Base-by-base conservation (phyloP, 768 basidiomycete genomes). In the Mycena vitilis region DNA sequence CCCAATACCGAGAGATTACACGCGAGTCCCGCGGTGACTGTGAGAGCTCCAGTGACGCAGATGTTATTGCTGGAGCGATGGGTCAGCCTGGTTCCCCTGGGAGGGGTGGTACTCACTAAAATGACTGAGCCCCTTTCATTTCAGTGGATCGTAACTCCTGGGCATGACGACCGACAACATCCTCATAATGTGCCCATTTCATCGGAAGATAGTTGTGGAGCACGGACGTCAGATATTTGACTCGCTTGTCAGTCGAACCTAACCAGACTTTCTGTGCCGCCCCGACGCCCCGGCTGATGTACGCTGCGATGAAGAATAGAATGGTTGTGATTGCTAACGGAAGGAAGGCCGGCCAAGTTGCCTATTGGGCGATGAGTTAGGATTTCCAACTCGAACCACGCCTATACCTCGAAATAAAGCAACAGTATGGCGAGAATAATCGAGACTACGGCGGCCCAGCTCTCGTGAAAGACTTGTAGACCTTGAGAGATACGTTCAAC, bases 261-360 rank as follows among this genome's bases (percentile, higher is more conserved):
- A 69, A 30, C 68, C 68, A 69, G 5, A 7, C 12, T 22, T 40
- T 40, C 2, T 69, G 68, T 2, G 68, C 63, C 0, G 44, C 63
- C 9, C 57, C 63, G 5, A 69, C 36, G 2, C 68, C 68, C 6
- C 36, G 52, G 37, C 68, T 69, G 1, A 65, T 37, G n/a, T 63
- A 52, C 18, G 48, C 68, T 7, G 68, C 48, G 5, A 52, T 37
- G 4, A 18, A n/a, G 18, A 65, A 23, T 3, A 69, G 34, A 0
- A 59, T 13, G n/a, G 56, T 1, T 10, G 58, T 69, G 44, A 69
- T 69, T 2, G 18, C 63, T 8, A 69, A 53, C 1, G 68, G 68
- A 16, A 69, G 34, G n/a, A 69, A 60, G 1, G 68, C 34, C 20
- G 68, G 42, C 68, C 68, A 69, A 20, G 68, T 69, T 9, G 68